Percentiles rank a stretch among this genome's conserved stretches.
phyloP scores from a whole-genome alignment of 78 protist genomes.

The Protostelium mycophagum region DNA sequence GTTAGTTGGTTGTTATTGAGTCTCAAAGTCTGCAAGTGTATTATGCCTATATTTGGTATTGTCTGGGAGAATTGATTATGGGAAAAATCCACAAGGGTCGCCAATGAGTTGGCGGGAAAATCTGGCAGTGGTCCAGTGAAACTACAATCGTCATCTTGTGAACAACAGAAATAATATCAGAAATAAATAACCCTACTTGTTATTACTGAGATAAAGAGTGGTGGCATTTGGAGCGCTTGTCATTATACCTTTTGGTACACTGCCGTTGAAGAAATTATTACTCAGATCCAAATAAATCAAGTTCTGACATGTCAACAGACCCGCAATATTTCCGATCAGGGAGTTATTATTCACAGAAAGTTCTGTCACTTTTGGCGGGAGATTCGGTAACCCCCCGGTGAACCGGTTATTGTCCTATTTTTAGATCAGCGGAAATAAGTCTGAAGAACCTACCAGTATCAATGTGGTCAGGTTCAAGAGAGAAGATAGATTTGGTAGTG shows the following conservation, averaged over 20 bases:
- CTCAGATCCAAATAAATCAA: no score
- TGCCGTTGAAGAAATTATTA: constrained; percentile 2
- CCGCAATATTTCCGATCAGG: no score
- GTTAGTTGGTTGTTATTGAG: neutral
- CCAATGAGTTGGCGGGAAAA: neutral
- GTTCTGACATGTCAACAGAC: no score
- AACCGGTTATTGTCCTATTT: neutral
- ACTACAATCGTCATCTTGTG: neutral
- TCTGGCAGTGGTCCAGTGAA: neutral
- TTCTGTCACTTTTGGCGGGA: neutral
- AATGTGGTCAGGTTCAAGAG: neutral
- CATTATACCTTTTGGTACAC: neutral
- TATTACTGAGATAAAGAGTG: neutral
- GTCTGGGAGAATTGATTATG: neutral
- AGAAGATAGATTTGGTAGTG: neutral
- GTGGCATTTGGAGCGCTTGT: neutral
- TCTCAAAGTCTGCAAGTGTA: neutral
- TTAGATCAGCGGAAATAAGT: neutral
- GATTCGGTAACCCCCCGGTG: neutral
- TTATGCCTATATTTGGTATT: neutral
- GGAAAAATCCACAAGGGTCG: neutral
- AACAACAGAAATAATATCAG: neutral
- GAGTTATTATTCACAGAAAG: neutral
- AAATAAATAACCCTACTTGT: neutral
- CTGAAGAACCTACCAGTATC: neutral